phyloP scores from a whole-genome alignment of 768 basidiomycete species.

The Pisolithus albus region DNA sequence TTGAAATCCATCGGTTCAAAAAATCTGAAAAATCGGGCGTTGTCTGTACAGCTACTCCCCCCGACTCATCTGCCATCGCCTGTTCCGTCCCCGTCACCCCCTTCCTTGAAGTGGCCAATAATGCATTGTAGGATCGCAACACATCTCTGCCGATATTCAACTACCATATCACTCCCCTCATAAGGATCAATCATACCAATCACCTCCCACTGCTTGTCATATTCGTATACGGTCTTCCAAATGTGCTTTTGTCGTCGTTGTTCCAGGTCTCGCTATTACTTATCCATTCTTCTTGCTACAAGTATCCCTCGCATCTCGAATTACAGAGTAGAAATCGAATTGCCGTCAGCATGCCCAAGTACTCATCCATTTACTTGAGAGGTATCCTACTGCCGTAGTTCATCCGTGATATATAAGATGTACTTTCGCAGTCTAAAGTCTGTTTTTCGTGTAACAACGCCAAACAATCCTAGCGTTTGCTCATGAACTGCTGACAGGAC shows the following conservation, averaged over 20 bases:
- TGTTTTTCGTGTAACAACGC: too few relatives aligned
- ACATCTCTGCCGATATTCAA: constrained; percentile 10
- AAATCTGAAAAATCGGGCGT: constrained; percentile 29
- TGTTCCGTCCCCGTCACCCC: background rate
- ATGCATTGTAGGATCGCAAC: background rate
- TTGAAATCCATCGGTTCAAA: constrained; percentile 41
- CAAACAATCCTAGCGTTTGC: too few relatives aligned
- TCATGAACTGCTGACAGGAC: too few relatives aligned
- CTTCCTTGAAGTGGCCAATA: background rate
- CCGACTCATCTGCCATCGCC: constrained; percentile 1
- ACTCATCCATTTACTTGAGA: background rate
- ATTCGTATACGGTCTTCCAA: constrained; percentile 14
- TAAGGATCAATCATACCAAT: constrained; percentile 11
- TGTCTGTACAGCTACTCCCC: constrained; percentile 1
- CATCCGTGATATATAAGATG: too few relatives aligned
- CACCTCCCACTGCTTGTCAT: constrained; percentile 6
- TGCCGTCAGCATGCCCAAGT: constrained; percentile 10
- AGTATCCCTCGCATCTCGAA: constrained; percentile 24
- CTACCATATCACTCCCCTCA: constrained; percentile 19
- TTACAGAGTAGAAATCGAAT: constrained; percentile 18
- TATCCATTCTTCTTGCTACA: constrained; percentile 25
- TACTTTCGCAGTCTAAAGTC: too few relatives aligned
- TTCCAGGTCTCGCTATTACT: constrained; percentile 21
- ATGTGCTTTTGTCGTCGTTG: constrained; percentile 19
- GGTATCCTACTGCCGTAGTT: too few relatives aligned